Percentiles rank a stretch among this genome's conserved stretches.
phyloP scores from a whole-genome alignment of 2,329 filamentous ascomycete species.

The Ceratocystis lukuohia region DNA sequence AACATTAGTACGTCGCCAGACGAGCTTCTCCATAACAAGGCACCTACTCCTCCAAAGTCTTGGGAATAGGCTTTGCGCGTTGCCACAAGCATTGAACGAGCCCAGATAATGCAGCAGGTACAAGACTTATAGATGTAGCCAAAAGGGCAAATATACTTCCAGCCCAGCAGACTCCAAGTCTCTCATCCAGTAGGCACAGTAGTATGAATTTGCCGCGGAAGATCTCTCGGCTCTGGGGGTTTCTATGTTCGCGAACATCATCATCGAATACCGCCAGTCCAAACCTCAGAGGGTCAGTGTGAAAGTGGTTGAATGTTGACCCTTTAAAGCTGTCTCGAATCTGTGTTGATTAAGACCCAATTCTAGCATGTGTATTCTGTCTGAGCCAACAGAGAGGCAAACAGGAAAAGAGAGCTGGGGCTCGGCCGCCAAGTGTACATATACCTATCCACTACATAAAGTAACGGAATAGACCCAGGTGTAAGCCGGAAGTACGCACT shows the following conservation, averaged over 20 bases:
- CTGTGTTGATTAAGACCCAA: background rate
- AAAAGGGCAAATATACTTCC: conserved; percentile 36
- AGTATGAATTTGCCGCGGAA: conserved; percentile 16
- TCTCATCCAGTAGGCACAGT: conserved; percentile 30
- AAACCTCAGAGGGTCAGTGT: background rate
- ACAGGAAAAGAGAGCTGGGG: background rate
- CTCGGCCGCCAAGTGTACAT: background rate
- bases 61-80: conserved; percentile 9
- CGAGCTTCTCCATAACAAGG: too few species aligned
- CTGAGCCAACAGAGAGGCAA: background rate
- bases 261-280: conserved; percentile 3
- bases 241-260: conserved; percentile 19
- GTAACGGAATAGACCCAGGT: too few species aligned
- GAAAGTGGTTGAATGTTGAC: background rate
- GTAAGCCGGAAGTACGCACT: too few species aligned
- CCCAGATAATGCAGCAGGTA: conserved; percentile 41
- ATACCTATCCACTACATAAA: background rate
- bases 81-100: conserved; percentile 32
- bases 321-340: background rate
- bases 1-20: too few species aligned
- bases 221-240: conserved; percentile 20
- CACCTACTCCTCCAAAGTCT: background rate
- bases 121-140: conserved; percentile 34
- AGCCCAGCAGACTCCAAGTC: conserved; percentile 35
- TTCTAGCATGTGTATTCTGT: background rate